These are phyloP conservation scores for Butyriboletus loyo DNA, from an alignment of 768 basidiomycete genomes.

Conservation along the genomic window DNA sequence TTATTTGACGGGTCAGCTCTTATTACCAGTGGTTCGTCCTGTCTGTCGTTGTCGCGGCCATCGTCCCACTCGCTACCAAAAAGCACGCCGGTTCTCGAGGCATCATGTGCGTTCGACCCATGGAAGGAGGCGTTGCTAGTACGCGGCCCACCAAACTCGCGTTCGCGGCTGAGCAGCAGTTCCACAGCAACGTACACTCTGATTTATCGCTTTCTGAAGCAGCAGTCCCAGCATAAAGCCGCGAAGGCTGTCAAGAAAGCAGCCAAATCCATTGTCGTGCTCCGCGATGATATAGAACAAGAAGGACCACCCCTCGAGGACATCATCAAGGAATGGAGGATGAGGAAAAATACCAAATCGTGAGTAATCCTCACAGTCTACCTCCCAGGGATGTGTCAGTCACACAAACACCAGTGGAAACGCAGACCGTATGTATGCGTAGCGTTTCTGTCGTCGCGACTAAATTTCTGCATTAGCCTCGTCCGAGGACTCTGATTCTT, in stretches of 20 bases:
- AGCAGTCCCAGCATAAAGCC: slow-evolving; percentile 64
- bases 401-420: slow-evolving; percentile 12
- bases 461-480: slow-evolving; percentile 15
- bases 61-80: neutral
- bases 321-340: slow-evolving; percentile 67
- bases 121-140: slow-evolving; percentile 58
- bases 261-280: slow-evolving; percentile 55
- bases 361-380: slow-evolving; percentile 16
- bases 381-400: neutral
- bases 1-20: neutral
- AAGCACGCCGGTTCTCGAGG: neutral
- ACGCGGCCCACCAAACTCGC: slow-evolving; percentile 19
- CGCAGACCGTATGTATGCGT: slow-evolving; percentile 23
- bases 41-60: neutral
- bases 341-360: slow-evolving; percentile 28
- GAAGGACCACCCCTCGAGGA: slow-evolving; percentile 58
- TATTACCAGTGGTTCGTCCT: neutral
- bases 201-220: slow-evolving; percentile 69
- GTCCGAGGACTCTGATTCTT: slow-evolving; percentile 26
- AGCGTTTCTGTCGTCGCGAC: neutral
- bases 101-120: slow-evolving; percentile 7
- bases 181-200: slow-evolving; percentile 68
- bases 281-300: slow-evolving; percentile 51
- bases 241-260: slow-evolving; percentile 75
- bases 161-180: slow-evolving; percentile 4